Evolutionary conservation across 495 filamentous ascomycete species (phyloP).

Genomic region (Xylaria nigripes): DNA sequence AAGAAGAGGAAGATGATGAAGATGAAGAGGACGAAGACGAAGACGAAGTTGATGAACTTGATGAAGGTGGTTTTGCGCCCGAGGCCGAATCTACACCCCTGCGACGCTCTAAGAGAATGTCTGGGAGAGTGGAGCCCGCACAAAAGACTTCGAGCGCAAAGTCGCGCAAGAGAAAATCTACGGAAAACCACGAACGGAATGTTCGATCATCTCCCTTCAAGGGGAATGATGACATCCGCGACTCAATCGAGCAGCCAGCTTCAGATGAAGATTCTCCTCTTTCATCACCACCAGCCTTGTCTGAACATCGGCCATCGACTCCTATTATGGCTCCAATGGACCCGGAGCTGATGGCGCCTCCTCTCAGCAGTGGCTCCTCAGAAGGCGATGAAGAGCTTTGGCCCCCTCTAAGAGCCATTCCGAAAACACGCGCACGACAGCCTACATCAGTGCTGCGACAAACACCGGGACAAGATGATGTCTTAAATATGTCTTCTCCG

Average conservation of each 20-base stretch:
- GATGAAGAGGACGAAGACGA: conserved; percentile 22
- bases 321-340: conserved; percentile 22
- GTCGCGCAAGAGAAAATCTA: conserved; percentile 41
- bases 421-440: conserved; percentile 23
- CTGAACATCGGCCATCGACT: conserved; percentile 11
- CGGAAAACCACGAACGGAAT: conserved; percentile 29
- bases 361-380: conserved; percentile 36
- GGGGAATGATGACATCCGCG: conserved; percentile 23
- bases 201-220: conserved; percentile 20
- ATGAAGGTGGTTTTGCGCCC: conserved; percentile 33
- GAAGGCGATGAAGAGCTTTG: conserved; percentile 28
- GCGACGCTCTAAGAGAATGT: conserved; percentile 29
- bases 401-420: conserved; percentile 34
- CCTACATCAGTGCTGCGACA: conserved; percentile 14
- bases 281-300: conserved; percentile 14
- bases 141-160: conserved; percentile 20
- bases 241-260: conserved; percentile 17
- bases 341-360: conserved; percentile 38
- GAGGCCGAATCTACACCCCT: conserved; percentile 40
- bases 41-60: conserved; percentile 1
- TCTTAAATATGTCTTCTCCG: conserved; percentile 40
- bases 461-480: conserved; percentile 27
- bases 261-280: conserved; percentile 20
- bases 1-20: conserved; percentile 14
- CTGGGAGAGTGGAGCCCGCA: conserved; percentile 7